Evolutionary conservation across 2,329 filamentous ascomycete species (phyloP), one percentile per base, ranked within the genome.

Genomic region (Xylariomycetidae sp.): DNA sequence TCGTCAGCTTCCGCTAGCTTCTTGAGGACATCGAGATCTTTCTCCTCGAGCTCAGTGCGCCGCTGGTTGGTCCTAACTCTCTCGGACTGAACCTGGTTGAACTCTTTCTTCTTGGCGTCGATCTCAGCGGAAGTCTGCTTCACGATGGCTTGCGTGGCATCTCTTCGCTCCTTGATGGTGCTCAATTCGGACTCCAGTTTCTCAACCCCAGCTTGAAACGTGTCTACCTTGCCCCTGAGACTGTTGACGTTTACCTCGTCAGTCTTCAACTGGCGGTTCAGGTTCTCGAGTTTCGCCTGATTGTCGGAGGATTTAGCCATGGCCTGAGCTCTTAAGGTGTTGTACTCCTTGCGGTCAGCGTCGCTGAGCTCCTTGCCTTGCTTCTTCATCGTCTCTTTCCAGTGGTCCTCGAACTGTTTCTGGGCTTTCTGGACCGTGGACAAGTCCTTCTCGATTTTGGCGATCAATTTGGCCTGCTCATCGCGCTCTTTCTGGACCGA

Each of bases 241-340:
- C 84, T 95, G 52, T 85, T 90, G 39, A 90, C 84, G 0, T 88
- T 92, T 39, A 93, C 88, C 42, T 90, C 83, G 51, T 96, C 89
- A 0, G 87, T 92, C 61, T 90, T 95, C 40, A 87, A 72, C 54
- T 95, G 87, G 15, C 89, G 86, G 36, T 79, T 75, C n/a, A 95
- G 74, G 43, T 88, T 86, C 59, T 93, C 85, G 24, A 95, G 72
- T 47, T 86, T 85, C 44, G 82, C 75, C 53, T 92, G 85, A 48
- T 94, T 85, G 7, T 76, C 73, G 6, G 88, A 84, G 18, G 86
- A 84, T 44, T 82, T 84, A 45, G 85, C 80, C 58, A 85, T 87
- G 39, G 94, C 86, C 52, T 95, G 84, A 43, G 85, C 79, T 39
- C 83, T 83, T 29, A 98, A 76, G 26, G 72, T 74, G 52, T 88